Conservation (phyloP, 1,284 basidiomycete species). For the Paramarasmius palmivorus region DNA sequence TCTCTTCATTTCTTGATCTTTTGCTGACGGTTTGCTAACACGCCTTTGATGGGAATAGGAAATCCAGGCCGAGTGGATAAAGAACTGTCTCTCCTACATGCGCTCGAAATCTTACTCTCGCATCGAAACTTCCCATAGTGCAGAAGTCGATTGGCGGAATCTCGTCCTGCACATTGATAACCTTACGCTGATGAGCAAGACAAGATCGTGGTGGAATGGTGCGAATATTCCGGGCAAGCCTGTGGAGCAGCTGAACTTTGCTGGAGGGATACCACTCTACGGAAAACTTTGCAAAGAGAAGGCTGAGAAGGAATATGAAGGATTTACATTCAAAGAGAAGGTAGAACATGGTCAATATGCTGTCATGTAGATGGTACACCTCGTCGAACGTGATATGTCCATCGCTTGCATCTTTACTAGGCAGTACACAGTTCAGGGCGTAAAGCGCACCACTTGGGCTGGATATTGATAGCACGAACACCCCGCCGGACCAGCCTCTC, state of each 20-base stretch:
- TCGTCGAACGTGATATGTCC: no score
- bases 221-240: constrained; percentile 10
- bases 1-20: background rate
- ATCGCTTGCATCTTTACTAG: background rate
- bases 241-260: constrained; percentile 10
- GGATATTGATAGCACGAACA: constrained; percentile 57
- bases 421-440: constrained; percentile 48
- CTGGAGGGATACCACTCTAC: constrained; percentile 8
- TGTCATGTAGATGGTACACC: no score
- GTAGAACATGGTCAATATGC: no score
- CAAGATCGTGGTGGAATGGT: constrained; percentile 11
- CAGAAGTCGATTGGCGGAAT: constrained; percentile 19
- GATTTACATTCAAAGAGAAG: no score
- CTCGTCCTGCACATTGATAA: constrained; percentile 2
- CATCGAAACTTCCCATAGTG: constrained; percentile 19
- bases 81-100: constrained; percentile 20
- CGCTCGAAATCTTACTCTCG: constrained; percentile 15
- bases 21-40: background rate
- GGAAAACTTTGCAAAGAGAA: background rate
- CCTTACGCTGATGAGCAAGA: background rate
- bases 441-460: constrained; percentile 75
- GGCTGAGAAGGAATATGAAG: constrained; percentile 8
- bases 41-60: constrained; percentile 19
- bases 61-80: constrained; percentile 25
- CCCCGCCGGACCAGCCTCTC: constrained; percentile 66